Percentiles rank a stretch among this genome's conserved stretches.
phyloP scores from a whole-genome alignment of 2,329 filamentous ascomycete species.

The Penicillium digitatum region DNA sequence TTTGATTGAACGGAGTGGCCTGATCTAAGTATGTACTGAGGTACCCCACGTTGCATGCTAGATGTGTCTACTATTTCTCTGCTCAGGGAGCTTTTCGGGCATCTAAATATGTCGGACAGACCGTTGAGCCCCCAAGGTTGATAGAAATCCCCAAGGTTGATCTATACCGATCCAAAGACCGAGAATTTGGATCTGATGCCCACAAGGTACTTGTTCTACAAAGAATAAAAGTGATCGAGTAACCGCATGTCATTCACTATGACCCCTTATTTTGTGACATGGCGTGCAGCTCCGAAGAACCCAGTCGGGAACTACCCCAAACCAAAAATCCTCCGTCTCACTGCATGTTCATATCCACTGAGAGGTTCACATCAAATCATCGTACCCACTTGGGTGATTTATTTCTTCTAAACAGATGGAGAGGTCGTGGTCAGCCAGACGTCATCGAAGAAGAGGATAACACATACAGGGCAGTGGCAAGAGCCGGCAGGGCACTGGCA shows the following conservation, averaged over 20 bases:
- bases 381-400: constrained; percentile 10
- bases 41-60: neutral
- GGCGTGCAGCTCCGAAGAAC: neutral
- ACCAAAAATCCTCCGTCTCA: neutral
- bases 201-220: constrained; percentile 22
- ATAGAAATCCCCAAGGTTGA: constrained; percentile 4
- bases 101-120: neutral
- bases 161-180: constrained; percentile 9
- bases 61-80: neutral
- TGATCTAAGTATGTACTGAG: neutral
- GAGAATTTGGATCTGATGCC: constrained; percentile 16
- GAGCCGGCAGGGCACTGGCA: constrained; percentile 42
- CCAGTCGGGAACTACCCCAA: neutral
- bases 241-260: constrained; percentile 12
- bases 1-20: neutral
- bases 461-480: constrained; percentile 41
- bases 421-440: constrained; percentile 7
- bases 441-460: neutral
- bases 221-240: constrained; percentile 17
- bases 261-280: neutral
- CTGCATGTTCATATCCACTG: neutral
- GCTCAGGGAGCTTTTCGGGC: neutral
- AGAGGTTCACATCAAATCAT: neutral
- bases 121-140: constrained; percentile 9
- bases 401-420: constrained; percentile 16